phyloP scores from a whole-genome alignment of 495 filamentous ascomycete species.

The Tuber microsphaerosporum region DNA sequence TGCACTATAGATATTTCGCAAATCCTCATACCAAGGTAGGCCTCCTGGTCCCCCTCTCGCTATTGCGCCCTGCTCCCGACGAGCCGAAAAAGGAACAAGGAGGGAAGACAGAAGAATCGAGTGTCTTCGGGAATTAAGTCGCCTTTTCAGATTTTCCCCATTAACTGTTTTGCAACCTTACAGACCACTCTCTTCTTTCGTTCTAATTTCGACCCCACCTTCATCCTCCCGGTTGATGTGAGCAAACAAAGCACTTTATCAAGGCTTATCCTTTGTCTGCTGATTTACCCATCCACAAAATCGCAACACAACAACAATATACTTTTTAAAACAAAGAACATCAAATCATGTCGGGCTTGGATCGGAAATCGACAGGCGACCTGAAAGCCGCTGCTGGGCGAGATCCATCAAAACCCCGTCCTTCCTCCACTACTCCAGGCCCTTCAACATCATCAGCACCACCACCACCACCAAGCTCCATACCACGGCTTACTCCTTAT shows the following conservation, averaged over 20 bases:
- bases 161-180: neutral
- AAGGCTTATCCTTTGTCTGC: neutral
- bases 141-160: neutral
- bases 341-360: conserved; percentile 10
- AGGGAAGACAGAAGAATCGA: neutral
- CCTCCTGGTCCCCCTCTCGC: neutral
- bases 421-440: conserved; percentile 6
- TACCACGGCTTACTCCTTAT: conserved; percentile 9
- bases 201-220: neutral
- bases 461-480: conserved; percentile 4
- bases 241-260: neutral
- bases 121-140: neutral
- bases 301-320: neutral
- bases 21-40: neutral
- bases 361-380: conserved; percentile 12
- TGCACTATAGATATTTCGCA: neutral
- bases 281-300: neutral
- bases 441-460: neutral
- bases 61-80: neutral
- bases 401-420: conserved; percentile 22
- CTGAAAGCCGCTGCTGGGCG: conserved; percentile 6
- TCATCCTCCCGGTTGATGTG: neutral
- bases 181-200: neutral
- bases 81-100: neutral
- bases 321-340: conserved; percentile 21